Conservation (phyloP, 345 rosid species). For the Salix udensis region DNA sequence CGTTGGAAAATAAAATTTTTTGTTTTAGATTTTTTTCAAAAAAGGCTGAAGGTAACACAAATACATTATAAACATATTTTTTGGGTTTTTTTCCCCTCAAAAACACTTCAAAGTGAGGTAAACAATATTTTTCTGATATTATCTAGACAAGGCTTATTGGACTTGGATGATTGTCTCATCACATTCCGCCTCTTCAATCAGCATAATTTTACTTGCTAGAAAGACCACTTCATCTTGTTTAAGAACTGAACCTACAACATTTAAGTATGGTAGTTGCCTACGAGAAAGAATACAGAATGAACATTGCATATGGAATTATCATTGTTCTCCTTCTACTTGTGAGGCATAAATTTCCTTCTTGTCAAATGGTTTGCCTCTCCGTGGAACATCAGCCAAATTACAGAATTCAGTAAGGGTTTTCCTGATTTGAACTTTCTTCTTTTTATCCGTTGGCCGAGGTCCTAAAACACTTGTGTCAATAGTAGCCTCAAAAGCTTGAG, state of each 20-base stretch:
- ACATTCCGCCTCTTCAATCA: not conserved
- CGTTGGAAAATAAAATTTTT: too few relatives aligned
- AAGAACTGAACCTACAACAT: not conserved
- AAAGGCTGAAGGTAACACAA: too few relatives aligned
- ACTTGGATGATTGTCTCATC: not conserved
- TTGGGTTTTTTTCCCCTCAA: too few relatives aligned
- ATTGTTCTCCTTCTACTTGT: conserved; percentile 15
- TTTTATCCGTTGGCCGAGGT: conserved; percentile 53
- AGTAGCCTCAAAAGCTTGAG: conserved; percentile 51
- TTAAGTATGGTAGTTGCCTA: not conserved
- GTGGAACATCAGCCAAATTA: conserved; percentile 32
- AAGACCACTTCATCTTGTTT: not conserved
- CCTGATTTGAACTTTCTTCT: conserved; percentile 33
- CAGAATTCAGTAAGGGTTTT: conserved; percentile 29
- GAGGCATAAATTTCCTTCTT: conserved; percentile 34
- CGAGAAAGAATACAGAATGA: conserved; percentile 1
- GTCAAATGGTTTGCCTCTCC: conserved; percentile 38
- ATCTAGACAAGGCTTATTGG: not conserved
- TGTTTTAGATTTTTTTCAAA: too few relatives aligned
- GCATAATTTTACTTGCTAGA: not conserved
- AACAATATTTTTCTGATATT: too few relatives aligned
- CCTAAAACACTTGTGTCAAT: conserved; percentile 61
- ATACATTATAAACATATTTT: too few relatives aligned
- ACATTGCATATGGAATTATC: not conserved
- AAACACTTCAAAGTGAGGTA: too few relatives aligned